phyloP scores from a whole-genome alignment of 2,329 filamentous ascomycete species.

The Microdochium nivale region DNA sequence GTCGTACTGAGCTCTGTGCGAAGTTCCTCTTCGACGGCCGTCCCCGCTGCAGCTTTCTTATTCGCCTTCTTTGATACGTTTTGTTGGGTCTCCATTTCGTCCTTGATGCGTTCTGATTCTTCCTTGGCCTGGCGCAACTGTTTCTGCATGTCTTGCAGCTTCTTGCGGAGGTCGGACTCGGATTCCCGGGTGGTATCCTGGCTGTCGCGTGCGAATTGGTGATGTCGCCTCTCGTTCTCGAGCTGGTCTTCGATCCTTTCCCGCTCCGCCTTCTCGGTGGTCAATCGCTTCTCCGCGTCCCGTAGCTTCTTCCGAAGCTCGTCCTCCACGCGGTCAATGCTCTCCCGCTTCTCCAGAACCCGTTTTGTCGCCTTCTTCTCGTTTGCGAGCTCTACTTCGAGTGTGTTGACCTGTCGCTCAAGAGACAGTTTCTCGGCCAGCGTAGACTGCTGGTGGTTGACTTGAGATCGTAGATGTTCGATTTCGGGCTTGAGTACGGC shows the following conservation, averaged over 20 bases:
- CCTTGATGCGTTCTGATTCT: constrained; percentile 22
- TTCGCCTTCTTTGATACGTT: constrained; percentile 17
- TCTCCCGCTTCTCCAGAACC: constrained; percentile 33
- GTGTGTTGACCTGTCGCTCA: constrained; percentile 65
- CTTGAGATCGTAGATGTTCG: constrained; percentile 45
- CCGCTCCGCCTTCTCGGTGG: constrained; percentile 19
- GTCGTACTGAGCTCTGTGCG: constrained; percentile 19
- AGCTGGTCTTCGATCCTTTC: constrained; percentile 23
- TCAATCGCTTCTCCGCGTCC: constrained; percentile 21
- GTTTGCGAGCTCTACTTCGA: constrained; percentile 76
- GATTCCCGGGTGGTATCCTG: constrained; percentile 19
- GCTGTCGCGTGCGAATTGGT: constrained; percentile 17
- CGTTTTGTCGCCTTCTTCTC: constrained; percentile 65
- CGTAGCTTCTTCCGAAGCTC: constrained; percentile 32
- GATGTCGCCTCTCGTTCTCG: constrained; percentile 19
- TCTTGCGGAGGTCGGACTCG: constrained; percentile 22
- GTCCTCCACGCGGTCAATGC: constrained; percentile 30
- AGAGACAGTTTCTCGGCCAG: constrained; percentile 73
- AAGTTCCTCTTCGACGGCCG: constrained; percentile 15
- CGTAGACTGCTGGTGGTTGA: constrained; percentile 54
- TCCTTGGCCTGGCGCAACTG: constrained; percentile 19
- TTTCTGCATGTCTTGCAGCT: constrained; percentile 18
- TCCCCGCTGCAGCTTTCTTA: constrained; percentile 10
- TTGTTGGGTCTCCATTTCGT: constrained; percentile 23
- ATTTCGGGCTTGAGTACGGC: constrained; percentile 45